These are phyloP conservation scores for Ganoderma boninense DNA, from an alignment of 1,284 basidiomycete genomes.

Conservation along the genomic window DNA sequence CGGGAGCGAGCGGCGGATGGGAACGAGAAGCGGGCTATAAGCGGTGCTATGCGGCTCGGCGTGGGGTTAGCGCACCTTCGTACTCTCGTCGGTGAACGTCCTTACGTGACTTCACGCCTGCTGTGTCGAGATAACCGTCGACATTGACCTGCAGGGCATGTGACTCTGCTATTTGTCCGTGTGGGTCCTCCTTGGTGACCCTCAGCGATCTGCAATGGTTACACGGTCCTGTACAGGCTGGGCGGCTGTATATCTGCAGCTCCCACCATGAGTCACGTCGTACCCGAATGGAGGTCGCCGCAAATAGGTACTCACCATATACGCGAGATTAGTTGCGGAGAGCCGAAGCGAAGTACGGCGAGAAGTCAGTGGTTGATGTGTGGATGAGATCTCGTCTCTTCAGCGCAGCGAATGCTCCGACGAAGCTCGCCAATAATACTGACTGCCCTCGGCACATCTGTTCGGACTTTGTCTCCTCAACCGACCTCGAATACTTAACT, in stretches of 20 bases:
- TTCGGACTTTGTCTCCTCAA: too few relatives aligned
- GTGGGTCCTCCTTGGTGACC: background rate
- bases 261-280: background rate
- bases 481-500: too few relatives aligned
- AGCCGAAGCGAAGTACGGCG: background rate
- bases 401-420: too few relatives aligned
- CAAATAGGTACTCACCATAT: background rate
- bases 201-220: background rate
- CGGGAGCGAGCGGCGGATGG: background rate
- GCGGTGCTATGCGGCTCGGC: background rate
- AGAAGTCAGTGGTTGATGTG: too few relatives aligned
- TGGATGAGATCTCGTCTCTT: too few relatives aligned
- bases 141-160: background rate
- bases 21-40: background rate
- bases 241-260: background rate
- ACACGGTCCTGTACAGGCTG: background rate
- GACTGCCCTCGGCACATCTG: too few relatives aligned
- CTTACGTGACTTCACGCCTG: background rate
- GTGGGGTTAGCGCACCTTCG: background rate
- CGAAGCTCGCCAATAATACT: too few relatives aligned
- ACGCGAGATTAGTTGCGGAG: too few relatives aligned
- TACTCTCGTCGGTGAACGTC: background rate
- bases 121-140: background rate
- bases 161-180: background rate
- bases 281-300: background rate